Base-by-base conservation (phyloP, 768 basidiomycete species). In the Mycena epipterygia region DNA sequence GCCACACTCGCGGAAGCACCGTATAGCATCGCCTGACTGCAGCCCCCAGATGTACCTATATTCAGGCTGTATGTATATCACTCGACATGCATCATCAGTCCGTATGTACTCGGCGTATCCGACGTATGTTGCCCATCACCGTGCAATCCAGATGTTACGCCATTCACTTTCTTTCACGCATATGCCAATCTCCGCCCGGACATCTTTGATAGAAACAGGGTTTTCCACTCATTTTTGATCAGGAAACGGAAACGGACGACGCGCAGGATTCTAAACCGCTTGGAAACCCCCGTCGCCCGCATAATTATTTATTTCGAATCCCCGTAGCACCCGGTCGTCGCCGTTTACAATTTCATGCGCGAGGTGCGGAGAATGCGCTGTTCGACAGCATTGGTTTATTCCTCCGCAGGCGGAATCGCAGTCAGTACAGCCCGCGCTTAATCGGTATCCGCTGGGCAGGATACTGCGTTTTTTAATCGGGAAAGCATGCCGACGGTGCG, bases 281-380 rank as follows among this genome's bases (percentile, higher is more conserved):
- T 67, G 56, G 65, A 58, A 59, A 67, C 64, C 13, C 55, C 9
- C 35, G 19, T 29, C 21, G 16, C 35, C 23, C 55, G 23, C 23
- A 37, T 23, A 30, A 49, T n/a, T n/a, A n/a, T 35, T 25, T 33
- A 66, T 48, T 57, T n/a, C 35, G 44, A 65, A 57, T 39, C 44
- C 53, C 64, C 64, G 65, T 48, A 67, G 46, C 46, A 58, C 56
- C 65, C 65, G 65, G 53, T 65, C 64, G 63, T 19, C 2, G 17
- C 19, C 1, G 33, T 21, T 12, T 56, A 39, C 35, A 29, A n/a
- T n/a, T 56, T 25, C 35, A 55, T 23, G 19, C 37, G 55, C 16
- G 35, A 8, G 6, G 46, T 48, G n/a, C n/a, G n/a, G n/a, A n/a
- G n/a, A n/a, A n/a, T n/a, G n/a, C n/a, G n/a, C n/a, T n/a, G n/a